Base-by-base conservation (phyloP, 164 flowering plant species). In the Saururus chinensis region DNA sequence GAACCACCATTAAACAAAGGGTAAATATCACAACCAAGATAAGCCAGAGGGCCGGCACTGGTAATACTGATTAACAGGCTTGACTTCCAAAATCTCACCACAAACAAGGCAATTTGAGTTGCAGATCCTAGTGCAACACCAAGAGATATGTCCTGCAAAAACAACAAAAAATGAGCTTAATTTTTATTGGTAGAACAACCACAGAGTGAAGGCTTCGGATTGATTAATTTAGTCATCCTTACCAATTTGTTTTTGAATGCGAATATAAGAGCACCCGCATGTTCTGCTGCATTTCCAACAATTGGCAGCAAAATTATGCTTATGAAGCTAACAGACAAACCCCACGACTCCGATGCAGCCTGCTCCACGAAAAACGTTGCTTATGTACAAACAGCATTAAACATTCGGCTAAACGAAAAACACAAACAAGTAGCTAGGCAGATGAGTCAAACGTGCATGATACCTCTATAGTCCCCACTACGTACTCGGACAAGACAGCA, bases 271-370 rank as follows among this genome's bases (percentile, higher is more conserved):
- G 99, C 88, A 37, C 93, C 92, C 5, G 99, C 93, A 63, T 91
- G 97, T 67, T 95, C 99, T 1, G 97, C 95, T 3, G 96, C 99
- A 70, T 95, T 95, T 64, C 99, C 97, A 53, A 88, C 96, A 19
- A 95, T 87, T 24, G 99, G 95, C 23, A 95, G 78, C 76, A 95
- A 64, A 60, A 95, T 87, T 23, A 95, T 77, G 77, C 96, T 89
- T 53, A 91, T 77, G 80, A 95, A 95, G 75, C 86, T 80, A 1
- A 91, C 83, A 0, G 97, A 88, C 21, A 95, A 57, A 0, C 96
- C 92, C 98, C 96, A 92, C 5, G 95, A 74, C 11, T 76, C 74
- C 0, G 98, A 86, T 57, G 97, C 92, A 58, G 59, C 84, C 99
- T 92, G 77, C 20, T 59, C n/a, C 24, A 56, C 45, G 85, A 20